Conservation (phyloP, 2,329 filamentous ascomycete genomes). For the Pleomassaria siparia region DNA sequence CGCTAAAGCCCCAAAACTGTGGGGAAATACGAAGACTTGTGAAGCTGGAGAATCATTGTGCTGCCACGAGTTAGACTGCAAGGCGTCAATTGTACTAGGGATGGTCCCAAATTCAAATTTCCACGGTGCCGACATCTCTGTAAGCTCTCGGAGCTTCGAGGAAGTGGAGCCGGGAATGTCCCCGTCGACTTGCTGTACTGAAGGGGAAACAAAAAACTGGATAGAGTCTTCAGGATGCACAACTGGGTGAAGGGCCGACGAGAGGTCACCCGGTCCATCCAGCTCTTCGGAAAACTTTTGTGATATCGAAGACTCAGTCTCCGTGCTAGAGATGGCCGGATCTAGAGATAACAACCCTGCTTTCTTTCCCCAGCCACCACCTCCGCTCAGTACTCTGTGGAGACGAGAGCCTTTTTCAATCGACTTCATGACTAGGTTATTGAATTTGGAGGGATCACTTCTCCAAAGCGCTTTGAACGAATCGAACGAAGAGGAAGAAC, state of each 20-base stretch:
- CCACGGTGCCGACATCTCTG: constrained; percentile 7
- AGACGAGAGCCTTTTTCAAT: constrained; percentile 42
- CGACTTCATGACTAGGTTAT: constrained; percentile 19
- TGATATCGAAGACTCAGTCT: background rate
- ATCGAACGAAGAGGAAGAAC: background rate
- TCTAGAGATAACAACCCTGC: constrained; percentile 78
- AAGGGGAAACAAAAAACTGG: constrained; percentile 38
- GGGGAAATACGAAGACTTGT: constrained; percentile 21
- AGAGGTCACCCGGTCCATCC: constrained; percentile 29
- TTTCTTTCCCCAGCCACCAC: constrained; percentile 82
- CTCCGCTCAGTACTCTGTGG: constrained; percentile 68
- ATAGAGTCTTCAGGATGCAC: constrained; percentile 65
- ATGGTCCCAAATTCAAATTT: constrained; percentile 45
- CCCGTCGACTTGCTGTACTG: background rate
- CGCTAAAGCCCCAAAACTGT: constrained; percentile 65
- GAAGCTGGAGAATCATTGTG: constrained; percentile 9
- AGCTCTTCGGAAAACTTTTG: constrained; percentile 6
- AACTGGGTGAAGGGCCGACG: constrained; percentile 55
- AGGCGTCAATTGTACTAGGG: constrained; percentile 48
- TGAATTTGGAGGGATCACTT: constrained; percentile 22
- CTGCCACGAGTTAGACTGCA: constrained; percentile 28
- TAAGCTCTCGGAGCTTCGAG: constrained; percentile 1
- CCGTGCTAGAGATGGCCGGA: constrained; percentile 45
- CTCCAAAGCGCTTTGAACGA: constrained; percentile 22
- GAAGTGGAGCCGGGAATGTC: constrained; percentile 1